These are phyloP conservation scores for Mentha longifolia DNA, from an alignment of 257 asterid species.

Conservation along the genomic window DNA sequence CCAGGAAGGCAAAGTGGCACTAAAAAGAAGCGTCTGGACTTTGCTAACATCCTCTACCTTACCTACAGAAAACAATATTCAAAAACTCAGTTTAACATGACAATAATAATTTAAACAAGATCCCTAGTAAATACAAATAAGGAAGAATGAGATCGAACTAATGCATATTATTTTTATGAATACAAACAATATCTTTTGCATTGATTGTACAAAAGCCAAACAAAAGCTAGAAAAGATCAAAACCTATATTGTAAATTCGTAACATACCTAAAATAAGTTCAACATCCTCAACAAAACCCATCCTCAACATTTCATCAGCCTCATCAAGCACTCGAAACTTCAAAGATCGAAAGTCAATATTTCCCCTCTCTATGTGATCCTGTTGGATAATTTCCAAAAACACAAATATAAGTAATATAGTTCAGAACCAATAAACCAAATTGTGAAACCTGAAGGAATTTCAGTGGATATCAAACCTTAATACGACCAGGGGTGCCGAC, in stretches of 20 bases:
- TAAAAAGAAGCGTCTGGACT: constrained; percentile 96
- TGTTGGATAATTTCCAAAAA: constrained; percentile 36
- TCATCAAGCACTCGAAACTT: constrained; percentile 97
- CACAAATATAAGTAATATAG: constrained; percentile 3
- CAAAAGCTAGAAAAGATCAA: not conserved
- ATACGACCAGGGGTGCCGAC: constrained; percentile 96
- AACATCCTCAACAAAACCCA: constrained; percentile 99
- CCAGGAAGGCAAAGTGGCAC: constrained; percentile 95
- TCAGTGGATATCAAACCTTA: constrained; percentile 52
- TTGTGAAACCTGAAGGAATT: not conserved
- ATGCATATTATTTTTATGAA: not conserved
- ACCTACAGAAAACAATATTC: constrained; percentile 46
- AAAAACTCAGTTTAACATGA: constrained; percentile 8
- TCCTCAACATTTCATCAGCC: constrained; percentile 99
- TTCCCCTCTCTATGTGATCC: constrained; percentile 91
- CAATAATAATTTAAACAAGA: constrained; percentile 4
- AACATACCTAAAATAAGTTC: constrained; percentile 88
- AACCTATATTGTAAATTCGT: not conserved
- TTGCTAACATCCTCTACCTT: constrained; percentile 80
- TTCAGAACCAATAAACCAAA: not conserved
- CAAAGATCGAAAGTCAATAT: constrained; percentile 70
- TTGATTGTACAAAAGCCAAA: not conserved
- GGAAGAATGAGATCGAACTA: constrained; percentile 10
- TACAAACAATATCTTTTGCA: not conserved
- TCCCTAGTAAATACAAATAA: not conserved